Percentiles rank a stretch among this genome's conserved stretches.
phyloP scores from a whole-genome alignment of 1,284 basidiomycete genomes.

The Ganoderma boninense region DNA sequence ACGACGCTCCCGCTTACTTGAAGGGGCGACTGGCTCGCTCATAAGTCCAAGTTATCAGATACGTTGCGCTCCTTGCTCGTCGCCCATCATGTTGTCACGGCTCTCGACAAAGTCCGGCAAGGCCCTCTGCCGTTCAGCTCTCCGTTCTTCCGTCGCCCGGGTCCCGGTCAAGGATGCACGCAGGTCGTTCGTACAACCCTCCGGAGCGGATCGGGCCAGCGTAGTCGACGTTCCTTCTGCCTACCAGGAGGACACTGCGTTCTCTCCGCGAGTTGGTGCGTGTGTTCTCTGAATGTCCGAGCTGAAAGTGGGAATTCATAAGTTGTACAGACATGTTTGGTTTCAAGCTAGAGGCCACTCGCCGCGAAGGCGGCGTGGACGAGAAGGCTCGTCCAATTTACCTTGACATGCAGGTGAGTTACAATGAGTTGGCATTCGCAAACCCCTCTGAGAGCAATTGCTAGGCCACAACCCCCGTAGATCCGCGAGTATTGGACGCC shows the following conservation, averaged over 20 bases:
- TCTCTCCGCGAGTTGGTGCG: conserved; percentile 76
- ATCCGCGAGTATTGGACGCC: conserved; percentile 95
- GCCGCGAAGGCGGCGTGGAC: conserved; percentile 67
- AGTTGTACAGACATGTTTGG: conserved; percentile 81
- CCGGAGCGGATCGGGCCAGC: conserved; percentile 79
- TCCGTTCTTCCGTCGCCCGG: conserved; percentile 34
- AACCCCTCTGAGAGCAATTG: conserved; percentile 7
- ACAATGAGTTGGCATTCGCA: neutral
- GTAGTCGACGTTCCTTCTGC: conserved; percentile 80
- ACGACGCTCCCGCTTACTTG: conserved; percentile 14
- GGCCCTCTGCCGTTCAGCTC: conserved; percentile 46
- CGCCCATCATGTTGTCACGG: conserved; percentile 61
- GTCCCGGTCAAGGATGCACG: conserved; percentile 36
- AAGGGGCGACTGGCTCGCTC: conserved; percentile 7
- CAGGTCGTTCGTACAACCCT: conserved; percentile 75
- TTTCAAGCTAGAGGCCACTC: conserved; percentile 82
- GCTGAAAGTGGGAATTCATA: neutral
- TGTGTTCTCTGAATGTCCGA: neutral
- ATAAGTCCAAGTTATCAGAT: conserved; percentile 40
- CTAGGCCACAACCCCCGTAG: conserved; percentile 96
- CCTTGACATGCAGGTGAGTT: conserved; percentile 89
- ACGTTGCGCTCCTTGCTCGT: conserved; percentile 34
- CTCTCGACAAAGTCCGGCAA: conserved; percentile 57
- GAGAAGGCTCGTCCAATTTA: conserved; percentile 89
- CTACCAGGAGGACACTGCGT: conserved; percentile 75